Percentiles rank a stretch among this genome's conserved stretches.
Conservation (phyloP, 345 rosid species). For the Microthlaspi erraticum region DNA sequence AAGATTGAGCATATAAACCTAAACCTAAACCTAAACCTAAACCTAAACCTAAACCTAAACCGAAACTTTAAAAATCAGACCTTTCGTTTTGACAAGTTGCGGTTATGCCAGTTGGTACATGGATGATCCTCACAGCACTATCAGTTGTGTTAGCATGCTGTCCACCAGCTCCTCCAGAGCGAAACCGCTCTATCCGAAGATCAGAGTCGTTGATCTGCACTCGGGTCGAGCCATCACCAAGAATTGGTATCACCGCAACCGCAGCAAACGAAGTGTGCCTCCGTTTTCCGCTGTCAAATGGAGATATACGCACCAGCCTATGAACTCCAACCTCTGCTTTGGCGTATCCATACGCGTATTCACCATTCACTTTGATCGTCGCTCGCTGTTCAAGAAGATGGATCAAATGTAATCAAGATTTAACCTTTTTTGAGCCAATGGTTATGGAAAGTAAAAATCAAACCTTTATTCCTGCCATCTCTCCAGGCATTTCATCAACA, state of each 20-base stretch:
- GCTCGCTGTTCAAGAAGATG: constrained; percentile 68
- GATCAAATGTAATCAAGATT: no score
- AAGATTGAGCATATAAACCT: not conserved
- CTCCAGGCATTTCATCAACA: constrained; percentile 92
- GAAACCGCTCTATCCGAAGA: constrained; percentile 85
- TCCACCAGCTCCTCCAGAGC: constrained; percentile 94
- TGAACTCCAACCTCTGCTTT: constrained; percentile 98
- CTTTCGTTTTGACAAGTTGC: constrained; percentile 96
- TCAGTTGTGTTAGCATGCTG: constrained; percentile 93
- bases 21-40: constrained; percentile 21
- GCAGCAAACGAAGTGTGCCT: constrained; percentile 98
- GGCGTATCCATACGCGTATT: constrained; percentile 94
- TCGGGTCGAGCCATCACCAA: constrained; percentile 71
- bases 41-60: no score
- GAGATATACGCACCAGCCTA: constrained; percentile 93
- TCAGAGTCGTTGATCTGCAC: constrained; percentile 93
- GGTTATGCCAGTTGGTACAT: constrained; percentile 88
- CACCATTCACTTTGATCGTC: constrained; percentile 91
- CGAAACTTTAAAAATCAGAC: constrained; percentile 41
- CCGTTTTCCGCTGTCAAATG: constrained; percentile 85
- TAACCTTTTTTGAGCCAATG: no score
- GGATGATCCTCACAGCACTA: constrained; percentile 93
- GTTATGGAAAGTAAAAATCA: not conserved
- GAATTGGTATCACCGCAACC: constrained; percentile 94
- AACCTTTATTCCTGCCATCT: constrained; percentile 97